phyloP scores from a whole-genome alignment of 208 protist genomes.

The Naegleria fowleri region DNA sequence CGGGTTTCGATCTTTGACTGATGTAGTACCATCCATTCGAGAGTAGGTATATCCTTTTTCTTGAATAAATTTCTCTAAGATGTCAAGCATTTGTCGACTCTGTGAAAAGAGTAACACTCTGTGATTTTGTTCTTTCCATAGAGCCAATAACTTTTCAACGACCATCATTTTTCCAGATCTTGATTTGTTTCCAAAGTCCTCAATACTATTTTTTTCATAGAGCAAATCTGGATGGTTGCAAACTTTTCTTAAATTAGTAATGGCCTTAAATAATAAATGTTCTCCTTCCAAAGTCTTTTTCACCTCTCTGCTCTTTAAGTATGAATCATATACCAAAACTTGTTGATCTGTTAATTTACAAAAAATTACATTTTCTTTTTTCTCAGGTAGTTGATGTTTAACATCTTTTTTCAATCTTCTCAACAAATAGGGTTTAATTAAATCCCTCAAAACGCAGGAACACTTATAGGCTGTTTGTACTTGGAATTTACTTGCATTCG shows the following conservation, averaged over 20 bases:
- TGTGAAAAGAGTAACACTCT: conserved; percentile 94
- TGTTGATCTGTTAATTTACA: conserved; percentile 85
- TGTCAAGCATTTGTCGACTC: conserved; percentile 94
- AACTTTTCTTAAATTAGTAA: neutral
- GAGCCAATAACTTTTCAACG: conserved; percentile 71
- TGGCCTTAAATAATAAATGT: conserved; percentile 18
- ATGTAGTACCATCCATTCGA: conserved; percentile 90
- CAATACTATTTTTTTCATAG: neutral
- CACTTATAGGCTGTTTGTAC: conserved; percentile 87
- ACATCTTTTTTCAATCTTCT: conserved; percentile 91
- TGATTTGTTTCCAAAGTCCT: conserved; percentile 25
- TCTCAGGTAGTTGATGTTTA: conserved; percentile 71
- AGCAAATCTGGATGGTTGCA: conserved; percentile 76
- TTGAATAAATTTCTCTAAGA: conserved; percentile 83
- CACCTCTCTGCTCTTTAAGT: conserved; percentile 65
- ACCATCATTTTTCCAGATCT: conserved; percentile 85
- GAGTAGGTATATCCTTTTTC: conserved; percentile 67
- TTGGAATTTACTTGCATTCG: conserved; percentile 70
- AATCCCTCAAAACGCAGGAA: conserved; percentile 73
- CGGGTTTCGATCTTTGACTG: conserved; percentile 57
- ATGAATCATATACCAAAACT: conserved; percentile 74
- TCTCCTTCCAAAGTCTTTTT: conserved; percentile 50
- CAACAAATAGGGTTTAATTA: conserved; percentile 90
- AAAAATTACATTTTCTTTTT: conserved; percentile 92
- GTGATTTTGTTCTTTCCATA: conserved; percentile 82